Percentiles rank a stretch among this genome's conserved stretches.
Conservation (phyloP, 2,329 filamentous ascomycete species). For the Macrophomina phaseolina region DNA sequence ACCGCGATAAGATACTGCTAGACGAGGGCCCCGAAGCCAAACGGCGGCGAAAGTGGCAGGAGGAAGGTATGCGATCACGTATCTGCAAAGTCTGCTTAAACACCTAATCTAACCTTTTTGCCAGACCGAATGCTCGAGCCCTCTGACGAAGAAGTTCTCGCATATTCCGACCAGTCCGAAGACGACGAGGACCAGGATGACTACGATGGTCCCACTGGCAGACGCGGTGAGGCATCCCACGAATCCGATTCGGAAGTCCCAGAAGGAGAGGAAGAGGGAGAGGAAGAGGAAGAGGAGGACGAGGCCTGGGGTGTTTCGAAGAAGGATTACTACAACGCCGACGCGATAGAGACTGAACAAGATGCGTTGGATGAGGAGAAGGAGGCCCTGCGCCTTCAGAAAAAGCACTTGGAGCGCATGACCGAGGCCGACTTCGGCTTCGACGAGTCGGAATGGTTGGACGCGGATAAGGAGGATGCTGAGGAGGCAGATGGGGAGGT, state of each 20-base stretch:
- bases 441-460: conserved; percentile 85
- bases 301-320: conserved; percentile 87
- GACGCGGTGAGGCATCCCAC: conserved; percentile 33
- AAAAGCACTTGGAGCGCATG: conserved; percentile 90
- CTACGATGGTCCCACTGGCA: conserved; percentile 44
- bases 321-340: conserved; percentile 92
- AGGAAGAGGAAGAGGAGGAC: conserved; percentile 62
- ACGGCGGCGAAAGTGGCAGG: conserved; percentile 71
- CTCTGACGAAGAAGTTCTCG: conserved; percentile 69
- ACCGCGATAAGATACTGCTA: conserved; percentile 83
- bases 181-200: conserved; percentile 46
- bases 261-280: conserved; percentile 62
- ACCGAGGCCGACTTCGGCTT: conserved; percentile 91
- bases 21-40: conserved; percentile 83
- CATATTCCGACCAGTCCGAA: conserved; percentile 57
- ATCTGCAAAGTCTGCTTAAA: conserved; percentile 29
- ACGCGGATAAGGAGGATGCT: conserved; percentile 56
- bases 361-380: conserved; percentile 89
- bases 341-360: conserved; percentile 72
- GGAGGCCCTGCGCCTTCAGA: conserved; percentile 85
- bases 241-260: conserved; percentile 41
- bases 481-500: conserved; percentile 55
- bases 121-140: conserved; percentile 63
- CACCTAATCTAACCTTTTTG: conserved; percentile 1
- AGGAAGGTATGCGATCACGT: conserved; percentile 60